Evolutionary conservation across 2,329 filamentous ascomycete genomes (phyloP), one percentile per base, ranked within the genome.

Genomic region (Neocatenulostroma microsporum): DNA sequence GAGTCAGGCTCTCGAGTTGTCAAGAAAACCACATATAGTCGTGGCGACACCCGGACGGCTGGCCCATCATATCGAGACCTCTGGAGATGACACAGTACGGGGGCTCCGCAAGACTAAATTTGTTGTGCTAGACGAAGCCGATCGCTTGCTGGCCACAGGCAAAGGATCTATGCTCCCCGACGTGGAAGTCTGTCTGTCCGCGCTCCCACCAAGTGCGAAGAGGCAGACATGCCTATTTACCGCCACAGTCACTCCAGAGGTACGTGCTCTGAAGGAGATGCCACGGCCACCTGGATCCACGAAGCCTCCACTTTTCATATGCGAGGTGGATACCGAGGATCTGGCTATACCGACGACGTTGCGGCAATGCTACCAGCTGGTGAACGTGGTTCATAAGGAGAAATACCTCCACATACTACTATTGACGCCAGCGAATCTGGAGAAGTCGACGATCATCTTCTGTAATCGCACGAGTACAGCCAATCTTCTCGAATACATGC

Each of bases 211-310:
- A 1, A 75, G 85, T 4, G 65, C 73, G 1, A 71, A 85, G 54
- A 76, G 91, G n/a, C 88, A 98, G 61, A 98, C 89, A 0, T 76
- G 94, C 12, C 75, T 98, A 3, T 98, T 98, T 66, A 98, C 91
- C 7, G 91, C 91, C 12, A 98, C 91, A 2, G 80, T 98, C 28
- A 96, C 91, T 0, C 79, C 85, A 3, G 89, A 96, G 66, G 87
- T 98, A 3, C 78, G 85, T 33, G 84, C 85, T 2, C 66, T 96
- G 41, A 91, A 94, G 61, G 75, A 82, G 29, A 34, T 42, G 28
- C 42, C 49, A 76, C 84, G 66, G 80, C 85, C 7, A 69, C 76
- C 25, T 72, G 29, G 78, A 28, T 71, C 77, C 2, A 78, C 77
- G 35, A 82, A 84, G 44, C 78, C 76, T 34, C 81, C 85, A 1